Evolutionary conservation across 2,329 filamentous ascomycete genomes (phyloP).

Genomic region (Trichoderma sp.): DNA sequence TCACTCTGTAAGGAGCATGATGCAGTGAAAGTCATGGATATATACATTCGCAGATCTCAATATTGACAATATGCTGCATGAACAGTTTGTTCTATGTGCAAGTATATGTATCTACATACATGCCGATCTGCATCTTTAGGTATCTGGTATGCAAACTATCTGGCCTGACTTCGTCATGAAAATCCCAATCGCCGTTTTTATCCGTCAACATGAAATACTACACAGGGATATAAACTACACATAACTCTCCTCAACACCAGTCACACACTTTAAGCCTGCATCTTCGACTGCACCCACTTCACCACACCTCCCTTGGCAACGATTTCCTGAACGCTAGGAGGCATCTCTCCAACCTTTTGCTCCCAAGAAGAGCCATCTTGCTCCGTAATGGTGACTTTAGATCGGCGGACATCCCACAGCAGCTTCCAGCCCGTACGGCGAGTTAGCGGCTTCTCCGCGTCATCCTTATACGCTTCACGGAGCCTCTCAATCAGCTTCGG

Average conservation of each 20-base stretch:
- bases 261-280: slow-evolving; percentile 33
- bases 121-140: too few species aligned
- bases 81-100: neutral
- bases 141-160: too few species aligned
- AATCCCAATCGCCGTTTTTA: neutral
- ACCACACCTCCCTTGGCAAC: slow-evolving; percentile 71
- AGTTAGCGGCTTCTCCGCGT: slow-evolving; percentile 56
- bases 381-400: slow-evolving; percentile 69
- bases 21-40: neutral
- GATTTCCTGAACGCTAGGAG: slow-evolving; percentile 83
- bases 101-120: neutral
- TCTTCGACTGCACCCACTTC: slow-evolving; percentile 76
- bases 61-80: neutral
- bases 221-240: neutral
- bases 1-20: too few species aligned
- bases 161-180: neutral
- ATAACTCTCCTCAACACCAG: neutral
- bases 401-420: slow-evolving; percentile 74
- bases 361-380: slow-evolving; percentile 68
- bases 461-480: slow-evolving; percentile 56
- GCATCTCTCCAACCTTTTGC: slow-evolving; percentile 78
- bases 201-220: neutral
- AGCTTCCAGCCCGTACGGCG: slow-evolving; percentile 80
- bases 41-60: too few species aligned
- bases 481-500: slow-evolving; percentile 65